These are phyloP conservation scores for Gaillardinia entomophila DNA, from an alignment of 805 yeast species.

Conservation along the genomic window DNA sequence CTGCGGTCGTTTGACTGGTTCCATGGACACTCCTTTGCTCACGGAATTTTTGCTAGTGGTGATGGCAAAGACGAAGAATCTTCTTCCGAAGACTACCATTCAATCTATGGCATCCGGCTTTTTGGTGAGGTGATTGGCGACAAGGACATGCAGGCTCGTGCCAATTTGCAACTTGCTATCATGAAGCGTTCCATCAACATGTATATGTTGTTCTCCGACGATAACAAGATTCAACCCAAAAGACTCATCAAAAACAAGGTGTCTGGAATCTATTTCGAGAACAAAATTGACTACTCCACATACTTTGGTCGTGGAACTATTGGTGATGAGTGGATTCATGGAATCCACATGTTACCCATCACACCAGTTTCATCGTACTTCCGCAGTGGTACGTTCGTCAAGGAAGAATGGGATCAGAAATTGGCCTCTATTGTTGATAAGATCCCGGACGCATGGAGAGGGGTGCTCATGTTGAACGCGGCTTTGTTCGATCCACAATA, in stretches of 20 bases:
- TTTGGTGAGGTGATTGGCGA: constrained; percentile 58
- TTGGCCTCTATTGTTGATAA: constrained; percentile 38
- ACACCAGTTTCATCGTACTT: constrained; percentile 63
- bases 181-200: constrained; percentile 47
- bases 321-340: constrained; percentile 62
- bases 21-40: constrained; percentile 76
- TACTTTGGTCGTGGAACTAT: constrained; percentile 64
- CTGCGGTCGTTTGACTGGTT: constrained; percentile 70
- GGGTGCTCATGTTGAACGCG: constrained; percentile 63
- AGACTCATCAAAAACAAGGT: constrained; percentile 58
- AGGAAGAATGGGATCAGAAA: constrained; percentile 59
- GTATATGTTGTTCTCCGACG: constrained; percentile 50
- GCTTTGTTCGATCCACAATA: constrained; percentile 65
- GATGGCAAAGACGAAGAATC: constrained; percentile 79
- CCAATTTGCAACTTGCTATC: constrained; percentile 56
- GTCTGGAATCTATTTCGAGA: constrained; percentile 69
- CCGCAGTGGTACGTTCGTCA: constrained; percentile 47
- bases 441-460: constrained; percentile 67
- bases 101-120: constrained; percentile 60
- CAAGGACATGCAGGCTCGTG: constrained; percentile 45
- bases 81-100: constrained; percentile 69
- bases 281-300: constrained; percentile 67
- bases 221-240: constrained; percentile 52
- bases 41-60: constrained; percentile 62
- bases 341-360: constrained; percentile 73